Evolutionary conservation across 371 early-diverging fungal species (phyloP), one percentile per base, ranked within the genome.

Genomic region (Zychaea mexicana): DNA sequence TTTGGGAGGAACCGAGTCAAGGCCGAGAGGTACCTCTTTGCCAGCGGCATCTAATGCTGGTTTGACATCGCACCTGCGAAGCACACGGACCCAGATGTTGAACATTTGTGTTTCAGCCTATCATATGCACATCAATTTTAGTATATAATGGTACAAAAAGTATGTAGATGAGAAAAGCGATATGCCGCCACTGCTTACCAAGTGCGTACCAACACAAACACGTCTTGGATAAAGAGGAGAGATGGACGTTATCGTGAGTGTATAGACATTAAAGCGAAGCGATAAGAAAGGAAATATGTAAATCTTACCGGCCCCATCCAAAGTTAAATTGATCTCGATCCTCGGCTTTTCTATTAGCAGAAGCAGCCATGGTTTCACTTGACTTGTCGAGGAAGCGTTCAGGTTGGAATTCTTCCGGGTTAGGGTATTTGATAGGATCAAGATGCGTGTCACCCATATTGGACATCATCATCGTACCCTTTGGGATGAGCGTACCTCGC

Each of bases 261-360:
- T 3, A 28, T 5, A 12, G 3, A 17, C 13, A 30, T 13, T 10
- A n/a, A 15, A 36, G 7, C 3, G 32, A 19, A 36, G 17, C 9
- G 22, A 1, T 5, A 13, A 32, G 6, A 57, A 24, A n/a, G n/a
- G n/a, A n/a, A n/a, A n/a, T n/a, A n/a, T n/a, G n/a, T n/a, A n/a
- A n/a, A n/a, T n/a, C n/a, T n/a, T 57, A 57, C 57, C 65, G 24
- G 24, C 65, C 65, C 65, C 65, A 64, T 3, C 70, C 70, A 59
- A 70, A 70, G 15, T 58, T 62, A 26, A 56, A 65, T 26, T 65
- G 65, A n/a, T 65, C 66, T n/a, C 70, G 65, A 19, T 59, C 39
- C 9, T 53, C 54, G 27, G 39, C 8, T 1, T 21, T 45, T 19
- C 61, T 62, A 30, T 62, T 57, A 15, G 57, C 59, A n/a, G 47